Conservation (phyloP, 148 eudicot species). For the Cornus controversa region DNA sequence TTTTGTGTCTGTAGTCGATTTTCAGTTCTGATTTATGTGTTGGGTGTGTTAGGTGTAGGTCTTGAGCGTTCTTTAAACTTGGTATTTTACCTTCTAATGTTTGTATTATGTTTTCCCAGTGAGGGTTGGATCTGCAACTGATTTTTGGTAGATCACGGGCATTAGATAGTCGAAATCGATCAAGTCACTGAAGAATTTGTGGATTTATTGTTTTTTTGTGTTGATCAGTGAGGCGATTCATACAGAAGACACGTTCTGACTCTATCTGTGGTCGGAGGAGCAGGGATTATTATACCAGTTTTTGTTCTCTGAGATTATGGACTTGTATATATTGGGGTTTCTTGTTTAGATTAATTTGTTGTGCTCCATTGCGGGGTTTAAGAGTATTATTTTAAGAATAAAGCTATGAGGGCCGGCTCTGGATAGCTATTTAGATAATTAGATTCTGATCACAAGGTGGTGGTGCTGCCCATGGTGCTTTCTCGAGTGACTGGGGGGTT, state of each 20-base stretch:
- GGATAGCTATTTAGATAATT: constrained; percentile 46
- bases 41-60: constrained; percentile 4
- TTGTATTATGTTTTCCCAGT: not conserved
- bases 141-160: not conserved
- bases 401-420: constrained; percentile 41
- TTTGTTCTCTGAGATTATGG: not conserved
- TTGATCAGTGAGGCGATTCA: constrained; percentile 3
- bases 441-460: constrained; percentile 54
- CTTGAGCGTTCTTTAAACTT: not conserved
- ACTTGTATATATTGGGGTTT: not conserved
- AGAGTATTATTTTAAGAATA: not conserved
- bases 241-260: not conserved
- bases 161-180: not conserved
- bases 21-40: not conserved
- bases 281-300: constrained; percentile 2
- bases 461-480: constrained; percentile 63
- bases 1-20: not conserved
- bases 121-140: not conserved
- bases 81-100: constrained; percentile 5
- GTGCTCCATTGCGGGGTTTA: not conserved
- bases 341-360: not conserved
- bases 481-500: constrained; percentile 77
- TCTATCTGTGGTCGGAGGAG: not conserved
- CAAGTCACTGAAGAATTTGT: not conserved
- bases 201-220: constrained; percentile 9